These are phyloP conservation scores for Maudiozyma barnettii DNA, from an alignment of 805 yeast species.

Conservation along the genomic window DNA sequence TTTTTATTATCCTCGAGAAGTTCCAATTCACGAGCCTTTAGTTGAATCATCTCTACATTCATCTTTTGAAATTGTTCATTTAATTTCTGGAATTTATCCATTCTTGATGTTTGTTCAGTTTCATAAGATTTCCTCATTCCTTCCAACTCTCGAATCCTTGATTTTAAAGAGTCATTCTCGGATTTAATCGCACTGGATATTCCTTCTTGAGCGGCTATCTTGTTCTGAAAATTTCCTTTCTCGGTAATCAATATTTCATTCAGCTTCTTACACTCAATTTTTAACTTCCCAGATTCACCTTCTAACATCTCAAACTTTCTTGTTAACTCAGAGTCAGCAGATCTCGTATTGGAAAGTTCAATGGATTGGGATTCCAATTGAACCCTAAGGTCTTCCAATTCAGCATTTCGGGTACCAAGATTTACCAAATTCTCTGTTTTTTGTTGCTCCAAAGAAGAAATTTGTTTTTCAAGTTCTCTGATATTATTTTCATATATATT, in stretches of 20 bases:
- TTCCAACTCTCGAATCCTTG: constrained; percentile 15
- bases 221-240: constrained; percentile 27
- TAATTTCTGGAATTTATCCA: constrained; percentile 14
- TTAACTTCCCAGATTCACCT: constrained; percentile 5
- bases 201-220: constrained; percentile 30
- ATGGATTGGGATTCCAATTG: constrained; percentile 7
- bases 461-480: constrained; percentile 12
- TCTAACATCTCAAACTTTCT: constrained; percentile 5
- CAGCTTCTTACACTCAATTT: constrained; percentile 10
- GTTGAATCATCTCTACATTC: constrained; percentile 22
- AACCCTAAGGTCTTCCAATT: constrained; percentile 13
- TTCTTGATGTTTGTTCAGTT: constrained; percentile 11
- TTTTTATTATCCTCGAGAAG: constrained; percentile 22
- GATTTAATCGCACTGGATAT: constrained; percentile 24
- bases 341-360: constrained; percentile 6
- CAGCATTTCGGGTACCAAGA: constrained; percentile 21
- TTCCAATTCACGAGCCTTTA: constrained; percentile 23
- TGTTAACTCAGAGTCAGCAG: constrained; percentile 9
- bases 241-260: constrained; percentile 12
- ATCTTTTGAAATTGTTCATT: constrained; percentile 26
- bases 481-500: constrained; percentile 14
- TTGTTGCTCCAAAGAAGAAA: constrained; percentile 16
- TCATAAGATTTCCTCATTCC: constrained; percentile 11
- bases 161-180: constrained; percentile 22
- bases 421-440: constrained; percentile 18